Percentiles rank a stretch among this genome's conserved stretches.
These are phyloP conservation scores for Penicillium sp. DNA, from an alignment of 2,329 filamentous ascomycete genomes.

Conservation along the genomic window DNA sequence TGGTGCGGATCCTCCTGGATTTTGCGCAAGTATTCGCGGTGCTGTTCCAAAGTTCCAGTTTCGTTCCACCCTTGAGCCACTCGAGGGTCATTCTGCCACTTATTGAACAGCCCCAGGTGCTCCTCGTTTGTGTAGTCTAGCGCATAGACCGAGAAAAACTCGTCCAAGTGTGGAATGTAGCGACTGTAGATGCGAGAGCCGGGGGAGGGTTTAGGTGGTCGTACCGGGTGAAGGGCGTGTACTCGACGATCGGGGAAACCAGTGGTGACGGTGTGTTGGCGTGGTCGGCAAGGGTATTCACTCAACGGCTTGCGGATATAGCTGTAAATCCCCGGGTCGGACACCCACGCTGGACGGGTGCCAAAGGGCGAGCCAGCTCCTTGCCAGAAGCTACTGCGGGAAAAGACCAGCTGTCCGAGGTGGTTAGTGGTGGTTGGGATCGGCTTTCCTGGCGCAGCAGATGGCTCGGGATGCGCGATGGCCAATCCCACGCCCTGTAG, in stretches of 20 bases:
- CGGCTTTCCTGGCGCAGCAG: constrained; percentile 38
- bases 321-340: constrained; percentile 38
- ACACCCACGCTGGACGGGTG: constrained; percentile 59
- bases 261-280: constrained; percentile 43
- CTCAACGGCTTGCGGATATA: constrained; percentile 16
- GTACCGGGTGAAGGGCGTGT: constrained; percentile 65
- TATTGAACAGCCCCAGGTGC: constrained; percentile 68
- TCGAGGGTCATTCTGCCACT: constrained; percentile 78
- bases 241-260: constrained; percentile 46
- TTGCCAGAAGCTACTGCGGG: constrained; percentile 62
- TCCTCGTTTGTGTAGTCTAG: constrained; percentile 62
- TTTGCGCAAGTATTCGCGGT: constrained; percentile 65
- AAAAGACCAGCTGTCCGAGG: constrained; percentile 45
- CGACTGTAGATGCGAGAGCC: constrained; percentile 71
- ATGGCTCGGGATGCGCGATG: constrained; percentile 41
- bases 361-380: constrained; percentile 66
- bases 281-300: constrained; percentile 25
- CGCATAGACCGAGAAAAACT: constrained; percentile 73
- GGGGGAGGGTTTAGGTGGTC: constrained; percentile 66
- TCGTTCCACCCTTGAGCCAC: constrained; percentile 77
- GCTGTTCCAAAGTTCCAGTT: constrained; percentile 69
- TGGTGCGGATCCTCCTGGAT: constrained; percentile 69
- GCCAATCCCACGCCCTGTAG: constrained; percentile 42
- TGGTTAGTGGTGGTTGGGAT: constrained; percentile 31
- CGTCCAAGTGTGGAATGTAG: constrained; percentile 69